Evolutionary conservation across 495 filamentous ascomycete genomes (phyloP).

Genomic region (Penicillium paradoxum): DNA sequence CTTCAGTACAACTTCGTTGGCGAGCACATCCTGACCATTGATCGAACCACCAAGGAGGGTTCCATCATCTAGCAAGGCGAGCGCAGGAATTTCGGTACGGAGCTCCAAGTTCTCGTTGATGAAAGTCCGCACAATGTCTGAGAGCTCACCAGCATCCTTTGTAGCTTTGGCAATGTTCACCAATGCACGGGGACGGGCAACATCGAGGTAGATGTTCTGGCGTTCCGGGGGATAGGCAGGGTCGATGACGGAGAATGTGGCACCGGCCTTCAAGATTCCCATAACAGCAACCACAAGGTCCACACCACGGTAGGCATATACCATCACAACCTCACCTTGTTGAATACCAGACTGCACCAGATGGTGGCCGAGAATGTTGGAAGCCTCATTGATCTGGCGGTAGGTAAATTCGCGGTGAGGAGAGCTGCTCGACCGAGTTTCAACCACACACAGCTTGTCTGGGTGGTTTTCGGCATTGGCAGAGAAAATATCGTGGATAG

Average conservation of each 20-base stretch:
- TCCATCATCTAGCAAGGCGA: conserved; percentile 73
- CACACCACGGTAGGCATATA: conserved; percentile 73
- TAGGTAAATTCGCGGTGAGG: conserved; percentile 75
- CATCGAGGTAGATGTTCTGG: conserved; percentile 88
- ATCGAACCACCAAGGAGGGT: conserved; percentile 60
- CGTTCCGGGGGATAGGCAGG: conserved; percentile 82
- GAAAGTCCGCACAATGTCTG: conserved; percentile 64
- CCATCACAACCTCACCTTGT: conserved; percentile 88
- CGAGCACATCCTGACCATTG: conserved; percentile 63
- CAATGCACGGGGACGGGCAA: conserved; percentile 73
- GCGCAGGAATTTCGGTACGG: conserved; percentile 69
- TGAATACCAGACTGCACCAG: conserved; percentile 67
- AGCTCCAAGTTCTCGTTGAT: conserved; percentile 70
- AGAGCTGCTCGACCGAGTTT: conserved; percentile 62
- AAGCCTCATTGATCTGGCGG: conserved; percentile 78
- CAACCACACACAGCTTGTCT: conserved; percentile 73
- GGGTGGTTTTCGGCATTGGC: conserved; percentile 70
- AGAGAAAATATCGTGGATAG: conserved; percentile 76
- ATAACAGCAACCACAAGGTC: conserved; percentile 48
- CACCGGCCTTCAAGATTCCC: conserved; percentile 52
- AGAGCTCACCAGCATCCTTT: conserved; percentile 65
- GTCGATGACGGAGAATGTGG: conserved; percentile 64
- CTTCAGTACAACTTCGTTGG: conserved; percentile 47
- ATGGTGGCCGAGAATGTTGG: conserved; percentile 75
- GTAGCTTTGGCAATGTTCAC: conserved; percentile 78